phyloP scores from a whole-genome alignment of 2,329 filamentous ascomycete species.

The Dothidotthia symphoricarpi region DNA sequence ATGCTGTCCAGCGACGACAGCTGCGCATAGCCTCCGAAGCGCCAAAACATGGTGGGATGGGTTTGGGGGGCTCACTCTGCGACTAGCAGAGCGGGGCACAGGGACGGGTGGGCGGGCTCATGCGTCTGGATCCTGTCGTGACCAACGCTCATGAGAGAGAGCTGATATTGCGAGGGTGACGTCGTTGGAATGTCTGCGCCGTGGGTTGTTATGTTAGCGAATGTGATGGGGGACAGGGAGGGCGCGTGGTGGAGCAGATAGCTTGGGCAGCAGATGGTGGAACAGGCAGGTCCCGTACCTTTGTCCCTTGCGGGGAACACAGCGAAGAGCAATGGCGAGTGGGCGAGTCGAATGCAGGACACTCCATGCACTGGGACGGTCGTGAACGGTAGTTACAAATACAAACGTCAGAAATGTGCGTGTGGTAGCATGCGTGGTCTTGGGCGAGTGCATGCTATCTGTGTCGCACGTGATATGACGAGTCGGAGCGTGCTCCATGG shows the following conservation, averaged over 20 bases:
- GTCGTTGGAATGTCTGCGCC: slow-evolving; percentile 11
- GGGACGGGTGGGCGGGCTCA: slow-evolving; percentile 20
- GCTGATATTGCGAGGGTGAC: slow-evolving; percentile 1
- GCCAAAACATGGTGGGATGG: slow-evolving; percentile 88
- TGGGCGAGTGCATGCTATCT: neutral
- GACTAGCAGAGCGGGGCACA: slow-evolving; percentile 31
- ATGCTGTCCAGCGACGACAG: slow-evolving; percentile 95
- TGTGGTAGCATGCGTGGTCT: slow-evolving; percentile 2
- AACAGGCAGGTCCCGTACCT: too few species aligned
- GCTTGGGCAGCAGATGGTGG: slow-evolving; percentile 15
- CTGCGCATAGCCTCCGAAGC: slow-evolving; percentile 98
- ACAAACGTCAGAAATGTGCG: slow-evolving; percentile 7
- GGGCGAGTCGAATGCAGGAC: slow-evolving; percentile 10
- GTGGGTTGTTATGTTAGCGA: slow-evolving; percentile 9
- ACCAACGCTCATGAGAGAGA: slow-evolving; percentile 15
- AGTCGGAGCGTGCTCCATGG: slow-evolving; percentile 8
- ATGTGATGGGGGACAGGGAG: slow-evolving; percentile 2
- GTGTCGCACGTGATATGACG: slow-evolving; percentile 3
- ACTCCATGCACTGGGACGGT: slow-evolving; percentile 17
- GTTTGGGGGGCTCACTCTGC: slow-evolving; percentile 13
- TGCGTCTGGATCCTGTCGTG: slow-evolving; percentile 17
- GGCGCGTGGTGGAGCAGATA: slow-evolving; percentile 8
- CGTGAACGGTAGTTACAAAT: slow-evolving; percentile 17
- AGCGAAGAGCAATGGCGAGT: slow-evolving; percentile 15
- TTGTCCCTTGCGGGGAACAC: too few species aligned